Evolutionary conservation across 1,284 basidiomycete genomes (phyloP), one percentile per base, ranked within the genome.

Genomic region (Blastosporella zonata): DNA sequence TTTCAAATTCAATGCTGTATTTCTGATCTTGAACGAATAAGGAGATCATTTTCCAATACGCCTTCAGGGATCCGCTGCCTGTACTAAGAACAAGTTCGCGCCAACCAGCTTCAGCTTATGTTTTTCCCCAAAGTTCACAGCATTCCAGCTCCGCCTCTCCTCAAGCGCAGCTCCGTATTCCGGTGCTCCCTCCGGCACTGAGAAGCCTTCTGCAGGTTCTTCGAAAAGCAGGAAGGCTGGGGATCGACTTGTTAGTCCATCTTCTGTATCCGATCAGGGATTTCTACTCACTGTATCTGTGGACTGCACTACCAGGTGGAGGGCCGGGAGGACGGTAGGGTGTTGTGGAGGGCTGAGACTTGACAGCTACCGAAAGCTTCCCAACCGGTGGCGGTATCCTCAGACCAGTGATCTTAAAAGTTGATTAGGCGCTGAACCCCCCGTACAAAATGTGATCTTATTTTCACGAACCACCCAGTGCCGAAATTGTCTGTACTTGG

Each of bases 301-400:
- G 83, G 9, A 73, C 56, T 0, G 81, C 82, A 13, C 76, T 78
- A 6, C 74, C 77, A 2, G 73, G 71, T 13, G 75, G 74, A 8
- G 83, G 83, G 4, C 73, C 73, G 7, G 84, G 82, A 3, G 80
- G 72, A 8, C 73, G 66, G 57, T 84, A 86, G 0, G 82, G 76
- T 4, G 81, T 81, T 2, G 71, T 70, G 0, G 79, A 71, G 0
- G 73, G 55, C 53, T 70, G 71, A 3, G 73, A 72, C 59, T 74
- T 73, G n/a, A 74, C 56, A 15, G 73, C 74, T 20, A 60, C 61
- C 22, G 65, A 63, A 0, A 65, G 67, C 21, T 69, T 63, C 36
- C 61, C 58, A 1, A 66, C 53, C 0, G 75, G 61, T 50, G n/a
- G n/a, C n/a, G 47, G 29, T 23, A 43, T 29, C 39, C 75, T 78